These are phyloP conservation scores for Pseudotulostoma volvatum DNA, from an alignment of 495 filamentous ascomycete species.

Conservation along the genomic window DNA sequence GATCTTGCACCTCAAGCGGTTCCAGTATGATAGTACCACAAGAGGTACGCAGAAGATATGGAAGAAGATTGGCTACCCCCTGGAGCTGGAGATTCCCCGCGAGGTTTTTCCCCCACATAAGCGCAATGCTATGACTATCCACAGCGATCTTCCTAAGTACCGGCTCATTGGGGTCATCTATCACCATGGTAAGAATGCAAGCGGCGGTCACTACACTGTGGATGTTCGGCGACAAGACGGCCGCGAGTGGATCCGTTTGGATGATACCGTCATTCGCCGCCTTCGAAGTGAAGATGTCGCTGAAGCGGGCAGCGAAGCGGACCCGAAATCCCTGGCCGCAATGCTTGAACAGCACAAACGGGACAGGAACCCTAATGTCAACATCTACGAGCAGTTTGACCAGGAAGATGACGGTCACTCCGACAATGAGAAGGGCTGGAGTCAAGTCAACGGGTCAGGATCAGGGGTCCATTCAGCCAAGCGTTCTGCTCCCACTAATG, in stretches of 20 bases:
- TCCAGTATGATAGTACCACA: constrained; percentile 82
- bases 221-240: constrained; percentile 90
- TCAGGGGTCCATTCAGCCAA: constrained; percentile 31
- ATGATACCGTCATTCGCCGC: constrained; percentile 81
- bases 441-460: constrained; percentile 52
- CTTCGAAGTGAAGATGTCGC: constrained; percentile 82
- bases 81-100: constrained; percentile 84
- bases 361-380: constrained; percentile 37
- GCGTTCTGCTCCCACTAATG: constrained; percentile 57
- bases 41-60: constrained; percentile 88
- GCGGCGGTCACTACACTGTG: constrained; percentile 90
- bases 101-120: constrained; percentile 74
- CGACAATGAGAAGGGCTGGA: constrained; percentile 60
- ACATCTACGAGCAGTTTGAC: constrained; percentile 58
- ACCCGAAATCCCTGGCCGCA: constrained; percentile 49
- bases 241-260: constrained; percentile 85
- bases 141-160: constrained; percentile 61
- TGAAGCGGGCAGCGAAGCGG: constrained; percentile 66
- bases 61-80: constrained; percentile 92
- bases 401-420: constrained; percentile 41
- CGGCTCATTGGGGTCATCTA: constrained; percentile 84
- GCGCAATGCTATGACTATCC: constrained; percentile 43
- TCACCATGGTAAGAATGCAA: constrained; percentile 91
- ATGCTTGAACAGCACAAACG: constrained; percentile 49
- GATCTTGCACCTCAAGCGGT: constrained; percentile 90